Percentiles rank a stretch among this genome's conserved stretches.
Conservation (phyloP, 371 early-diverging fungal genomes). For the Phascolomyces articulosus region DNA sequence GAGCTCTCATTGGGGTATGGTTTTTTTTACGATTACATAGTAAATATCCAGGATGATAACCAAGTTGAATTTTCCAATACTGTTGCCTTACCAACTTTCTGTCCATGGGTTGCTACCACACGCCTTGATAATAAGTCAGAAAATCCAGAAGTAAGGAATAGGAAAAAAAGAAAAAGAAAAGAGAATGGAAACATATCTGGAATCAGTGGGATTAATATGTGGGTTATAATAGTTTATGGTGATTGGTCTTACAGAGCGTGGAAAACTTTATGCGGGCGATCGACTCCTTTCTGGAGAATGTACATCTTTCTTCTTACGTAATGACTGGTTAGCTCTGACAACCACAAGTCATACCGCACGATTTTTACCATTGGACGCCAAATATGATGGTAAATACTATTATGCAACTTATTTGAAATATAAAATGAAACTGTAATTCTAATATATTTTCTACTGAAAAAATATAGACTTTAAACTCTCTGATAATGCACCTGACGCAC, state of each 20-base stretch:
- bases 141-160: slow-evolving; percentile 3
- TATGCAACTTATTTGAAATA: background rate
- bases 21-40: too few relatives aligned
- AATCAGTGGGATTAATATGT: too few relatives aligned
- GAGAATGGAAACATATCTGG: too few relatives aligned
- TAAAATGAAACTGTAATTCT: too few relatives aligned
- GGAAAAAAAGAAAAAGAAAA: too few relatives aligned
- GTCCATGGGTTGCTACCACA: slow-evolving; percentile 72
- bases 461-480: slow-evolving; percentile 56
- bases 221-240: slow-evolving; percentile 42
- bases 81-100: slow-evolving; percentile 56
- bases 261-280: slow-evolving; percentile 80
- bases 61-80: slow-evolving; percentile 10
- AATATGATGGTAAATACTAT: slow-evolving; percentile 26
- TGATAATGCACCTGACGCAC: slow-evolving; percentile 53
- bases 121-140: slow-evolving; percentile 35
- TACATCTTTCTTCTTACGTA: slow-evolving; percentile 87
- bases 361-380: slow-evolving; percentile 63
- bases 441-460: too few relatives aligned
- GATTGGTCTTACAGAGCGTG: slow-evolving; percentile 79
- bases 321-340: slow-evolving; percentile 81
- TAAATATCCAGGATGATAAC: slow-evolving; percentile 1
- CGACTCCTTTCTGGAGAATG: slow-evolving; percentile 73
- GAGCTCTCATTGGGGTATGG: background rate
- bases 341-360: slow-evolving; percentile 84